A percentile compares a stretch with the other conserved stretches of the same genome.
Conservation (phyloP, 257 asterid species). For the Solanum paucissectum region DNA sequence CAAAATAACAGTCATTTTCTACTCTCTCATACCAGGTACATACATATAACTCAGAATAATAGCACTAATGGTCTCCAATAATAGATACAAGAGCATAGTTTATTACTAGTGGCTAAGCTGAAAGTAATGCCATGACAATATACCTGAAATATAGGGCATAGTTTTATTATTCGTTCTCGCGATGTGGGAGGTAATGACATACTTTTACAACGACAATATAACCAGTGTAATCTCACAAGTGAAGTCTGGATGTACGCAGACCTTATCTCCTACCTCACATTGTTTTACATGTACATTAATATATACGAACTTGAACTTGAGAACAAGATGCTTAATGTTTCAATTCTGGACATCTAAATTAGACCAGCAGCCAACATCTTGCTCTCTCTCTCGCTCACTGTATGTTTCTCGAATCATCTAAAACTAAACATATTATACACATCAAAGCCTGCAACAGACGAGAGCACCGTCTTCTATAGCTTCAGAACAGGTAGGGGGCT, state of each 20-base stretch:
- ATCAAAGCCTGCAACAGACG: background rate
- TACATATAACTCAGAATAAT: background rate
- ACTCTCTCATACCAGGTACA: background rate
- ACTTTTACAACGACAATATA: background rate
- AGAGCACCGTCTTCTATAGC: background rate
- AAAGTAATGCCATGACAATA: background rate
- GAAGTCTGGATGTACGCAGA: background rate
- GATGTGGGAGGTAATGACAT: background rate
- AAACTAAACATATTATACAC: slow-evolving; percentile 6
- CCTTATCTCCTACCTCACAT: background rate
- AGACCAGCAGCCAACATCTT: background rate
- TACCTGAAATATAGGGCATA: background rate
- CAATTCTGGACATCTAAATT: background rate
- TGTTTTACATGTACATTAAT: background rate
- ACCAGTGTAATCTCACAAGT: background rate
- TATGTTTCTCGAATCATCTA: background rate
- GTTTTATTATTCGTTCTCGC: background rate
- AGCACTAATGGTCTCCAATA: background rate
- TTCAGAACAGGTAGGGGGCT: background rate
- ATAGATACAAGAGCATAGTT: background rate
- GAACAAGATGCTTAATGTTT: background rate
- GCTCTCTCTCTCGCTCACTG: background rate
- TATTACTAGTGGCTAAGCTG: background rate
- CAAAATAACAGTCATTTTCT: too few species aligned
- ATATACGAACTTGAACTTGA: background rate